These are phyloP conservation scores for Colletotrichum horii DNA, from an alignment of 2,329 filamentous ascomycete species.

Conservation along the genomic window DNA sequence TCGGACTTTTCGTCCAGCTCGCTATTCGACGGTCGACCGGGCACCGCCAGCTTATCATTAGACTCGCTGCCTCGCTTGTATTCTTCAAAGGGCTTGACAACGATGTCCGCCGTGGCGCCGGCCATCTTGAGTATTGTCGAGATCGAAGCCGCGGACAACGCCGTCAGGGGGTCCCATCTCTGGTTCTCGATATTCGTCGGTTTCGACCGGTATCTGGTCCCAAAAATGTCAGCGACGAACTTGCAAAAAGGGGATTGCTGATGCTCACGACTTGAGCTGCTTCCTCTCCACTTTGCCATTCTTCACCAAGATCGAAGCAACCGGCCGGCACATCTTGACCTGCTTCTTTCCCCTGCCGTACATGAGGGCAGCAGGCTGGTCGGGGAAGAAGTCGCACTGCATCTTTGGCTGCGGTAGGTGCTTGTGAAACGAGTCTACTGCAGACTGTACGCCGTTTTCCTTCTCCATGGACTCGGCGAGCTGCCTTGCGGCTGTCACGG, in stretches of 20 bases:
- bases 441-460: slow-evolving; percentile 13
- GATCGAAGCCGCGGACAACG: slow-evolving; percentile 20
- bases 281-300: slow-evolving; percentile 6
- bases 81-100: slow-evolving; percentile 9
- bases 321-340: slow-evolving; percentile 17
- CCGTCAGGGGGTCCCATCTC: slow-evolving; percentile 22
- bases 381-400: slow-evolving; percentile 17
- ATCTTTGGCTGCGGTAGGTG: slow-evolving; percentile 9
- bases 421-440: slow-evolving; percentile 13
- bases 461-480: slow-evolving; percentile 10
- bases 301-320: slow-evolving; percentile 10
- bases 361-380: slow-evolving; percentile 5
- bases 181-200: slow-evolving; percentile 18
- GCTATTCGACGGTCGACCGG: not conserved
- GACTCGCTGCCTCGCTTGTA: slow-evolving; percentile 6
- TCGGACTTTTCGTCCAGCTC: not conserved
- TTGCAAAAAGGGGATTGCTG: not conserved
- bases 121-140: slow-evolving; percentile 16
- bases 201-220: not conserved
- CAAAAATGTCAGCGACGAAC: not conserved
- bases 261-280: slow-evolving; percentile 8
- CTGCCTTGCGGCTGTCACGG: not conserved
- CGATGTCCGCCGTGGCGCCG: slow-evolving; percentile 11
- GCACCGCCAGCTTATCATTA: not conserved
- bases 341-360: slow-evolving; percentile 25